Evolutionary conservation across 768 basidiomycete species (phyloP), one percentile per base, ranked within the genome.

Genomic region (Filobasidium floriforme): DNA sequence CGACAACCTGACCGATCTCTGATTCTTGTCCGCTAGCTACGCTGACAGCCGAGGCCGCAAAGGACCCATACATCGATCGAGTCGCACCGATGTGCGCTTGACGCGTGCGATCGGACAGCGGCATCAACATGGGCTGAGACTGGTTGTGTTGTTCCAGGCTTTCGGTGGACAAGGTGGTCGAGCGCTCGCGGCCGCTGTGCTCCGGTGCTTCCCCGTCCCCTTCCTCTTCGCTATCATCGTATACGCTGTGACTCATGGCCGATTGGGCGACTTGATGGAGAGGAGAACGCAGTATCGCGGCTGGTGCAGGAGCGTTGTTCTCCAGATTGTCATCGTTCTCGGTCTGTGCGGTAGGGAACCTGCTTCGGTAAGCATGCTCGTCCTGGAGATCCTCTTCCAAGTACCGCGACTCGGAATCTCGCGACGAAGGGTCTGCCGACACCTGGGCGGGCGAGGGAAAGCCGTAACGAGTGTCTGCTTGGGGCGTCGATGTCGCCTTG

Each of bases 1-100:
- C 51, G 2, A 66, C 60, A 4, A 66, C 65, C 24, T 66, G 46
- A 9, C 65, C 65, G 32, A 66, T 57, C n/a, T 66, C 65, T 9
- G 65, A 60, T 57, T 66, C 64, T 10, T 32, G n/a, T 28, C 64
- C 64, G 41, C 59, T 65, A n/a, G 46, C 43, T 19, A 41, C 64
- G 54, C 64, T 65, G 28, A 60, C 46, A 22, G 26, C 64, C 10
- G 64, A 65, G 1, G 64, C 64, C 1, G 57, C 64, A 18, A 65
- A 22, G 5, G 64, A 65, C 57, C 64, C 64, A 19, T 60, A 41
- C n/a, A 59, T 57, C 4, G 40, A 65, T 18, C 63, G 19, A 4
- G 52, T 65, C 2, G 52, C 54, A 5, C 55, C 54, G 24, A 65
- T 65, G 19, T 65, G 63, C 19, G 55, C 41, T 46, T 60, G 41